phyloP scores from a whole-genome alignment of 2,329 filamentous ascomycete genomes.

The Alternaria gansuensis region DNA sequence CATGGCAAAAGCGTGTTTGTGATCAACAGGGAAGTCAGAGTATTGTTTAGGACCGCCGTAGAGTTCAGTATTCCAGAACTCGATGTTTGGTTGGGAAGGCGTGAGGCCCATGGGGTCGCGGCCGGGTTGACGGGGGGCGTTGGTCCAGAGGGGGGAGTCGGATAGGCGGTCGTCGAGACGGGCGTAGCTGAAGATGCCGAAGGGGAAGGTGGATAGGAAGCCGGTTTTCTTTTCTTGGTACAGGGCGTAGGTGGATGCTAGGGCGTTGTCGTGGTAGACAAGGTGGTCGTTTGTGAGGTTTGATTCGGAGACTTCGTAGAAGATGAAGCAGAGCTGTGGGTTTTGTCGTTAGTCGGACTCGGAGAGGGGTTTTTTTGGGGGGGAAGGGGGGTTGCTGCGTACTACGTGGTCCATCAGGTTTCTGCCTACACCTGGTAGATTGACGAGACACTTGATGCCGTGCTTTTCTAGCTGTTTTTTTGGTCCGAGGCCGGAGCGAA shows the following conservation, averaged over 20 bases:
- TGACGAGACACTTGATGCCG: slow-evolving; percentile 61
- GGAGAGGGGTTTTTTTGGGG: slow-evolving; percentile 40
- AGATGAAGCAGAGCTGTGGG: slow-evolving; percentile 61
- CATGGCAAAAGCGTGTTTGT: slow-evolving; percentile 66
- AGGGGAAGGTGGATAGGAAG: slow-evolving; percentile 68
- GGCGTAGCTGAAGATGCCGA: slow-evolving; percentile 69
- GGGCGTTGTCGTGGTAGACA: slow-evolving; percentile 64
- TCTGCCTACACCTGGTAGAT: slow-evolving; percentile 69
- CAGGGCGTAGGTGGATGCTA: slow-evolving; percentile 61
- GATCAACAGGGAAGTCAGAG: slow-evolving; percentile 61
- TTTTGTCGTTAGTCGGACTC: slow-evolving; percentile 48
- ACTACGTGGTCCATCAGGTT: slow-evolving; percentile 72
- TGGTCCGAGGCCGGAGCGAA: slow-evolving; percentile 68
- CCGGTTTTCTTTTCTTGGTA: slow-evolving; percentile 69
- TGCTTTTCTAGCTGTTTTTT: slow-evolving; percentile 61
- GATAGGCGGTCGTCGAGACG: slow-evolving; percentile 68
- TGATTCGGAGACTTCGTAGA: slow-evolving; percentile 68
- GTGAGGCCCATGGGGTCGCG: slow-evolving; percentile 71
- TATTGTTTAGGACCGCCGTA: slow-evolving; percentile 69
- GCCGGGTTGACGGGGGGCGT: slow-evolving; percentile 54
- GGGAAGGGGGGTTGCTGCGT: slow-evolving; percentile 56
- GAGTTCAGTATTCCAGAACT: slow-evolving; percentile 70
- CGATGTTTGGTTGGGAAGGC: slow-evolving; percentile 65
- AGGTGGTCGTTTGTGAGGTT: slow-evolving; percentile 63
- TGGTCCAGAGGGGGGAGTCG: slow-evolving; percentile 64